phyloP scores from a whole-genome alignment of 1,284 basidiomycete species.

The Trametes hirsuta region DNA sequence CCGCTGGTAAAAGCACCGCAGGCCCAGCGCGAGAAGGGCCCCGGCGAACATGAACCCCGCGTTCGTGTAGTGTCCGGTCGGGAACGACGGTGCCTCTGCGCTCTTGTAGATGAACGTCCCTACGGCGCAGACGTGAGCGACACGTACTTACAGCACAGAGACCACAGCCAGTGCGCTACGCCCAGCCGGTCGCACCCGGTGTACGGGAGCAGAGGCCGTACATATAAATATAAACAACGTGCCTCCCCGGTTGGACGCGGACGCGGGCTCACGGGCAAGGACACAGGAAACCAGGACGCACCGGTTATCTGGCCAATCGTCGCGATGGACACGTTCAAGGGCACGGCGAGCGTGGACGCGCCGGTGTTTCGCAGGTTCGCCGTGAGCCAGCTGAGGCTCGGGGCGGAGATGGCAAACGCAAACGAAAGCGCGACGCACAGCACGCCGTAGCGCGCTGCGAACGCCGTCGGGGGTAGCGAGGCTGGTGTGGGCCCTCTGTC shows the following conservation, averaged over 20 bases:
- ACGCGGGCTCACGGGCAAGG: neutral
- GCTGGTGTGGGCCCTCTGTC: slow-evolving; percentile 22
- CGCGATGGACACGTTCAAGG: slow-evolving; percentile 40
- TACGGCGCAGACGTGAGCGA: neutral
- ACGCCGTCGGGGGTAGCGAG: slow-evolving; percentile 33
- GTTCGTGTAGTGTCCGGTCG: slow-evolving; percentile 42
- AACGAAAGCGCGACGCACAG: slow-evolving; percentile 39
- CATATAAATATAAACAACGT: neutral
- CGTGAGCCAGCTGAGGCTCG: slow-evolving; percentile 41
- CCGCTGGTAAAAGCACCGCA: slow-evolving; percentile 24
- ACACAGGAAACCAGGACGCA: neutral
- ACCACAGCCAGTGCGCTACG: neutral
- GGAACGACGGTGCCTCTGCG: slow-evolving; percentile 35
- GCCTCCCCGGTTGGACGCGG: too few relatives aligned
- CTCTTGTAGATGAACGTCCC: slow-evolving; percentile 45
- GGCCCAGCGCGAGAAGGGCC: slow-evolving; percentile 24
- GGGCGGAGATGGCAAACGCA: slow-evolving; percentile 39
- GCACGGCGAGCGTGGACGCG: slow-evolving; percentile 38
- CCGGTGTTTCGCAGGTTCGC: slow-evolving; percentile 37
- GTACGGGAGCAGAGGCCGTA: neutral
- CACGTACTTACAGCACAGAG: neutral
- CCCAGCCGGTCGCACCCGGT: too few relatives aligned
- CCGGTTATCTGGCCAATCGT: slow-evolving; percentile 40
- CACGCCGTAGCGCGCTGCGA: slow-evolving; percentile 37
- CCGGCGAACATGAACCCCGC: slow-evolving; percentile 34